Evolutionary conservation across 1,284 basidiomycete species (phyloP).

Genomic region (Meripilus lineatus): DNA sequence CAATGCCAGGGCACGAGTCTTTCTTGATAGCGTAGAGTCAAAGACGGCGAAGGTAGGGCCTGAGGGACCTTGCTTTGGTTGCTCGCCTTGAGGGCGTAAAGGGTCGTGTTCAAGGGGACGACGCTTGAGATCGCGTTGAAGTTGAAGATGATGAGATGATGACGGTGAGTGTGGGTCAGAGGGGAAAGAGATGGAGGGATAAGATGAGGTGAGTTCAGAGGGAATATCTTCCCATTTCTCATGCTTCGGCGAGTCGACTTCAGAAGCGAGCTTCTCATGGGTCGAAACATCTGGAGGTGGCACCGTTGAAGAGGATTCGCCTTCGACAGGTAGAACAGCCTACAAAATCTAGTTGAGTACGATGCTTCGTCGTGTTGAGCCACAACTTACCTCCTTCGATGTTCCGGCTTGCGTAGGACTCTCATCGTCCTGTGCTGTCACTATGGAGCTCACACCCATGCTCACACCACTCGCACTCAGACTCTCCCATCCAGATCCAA

Average conservation of each 20-base stretch:
- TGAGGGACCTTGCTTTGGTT: conserved; percentile 17
- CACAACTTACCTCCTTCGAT: too few species aligned
- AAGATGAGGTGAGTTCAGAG: conserved; percentile 62
- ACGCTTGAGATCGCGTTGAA: conserved; percentile 12
- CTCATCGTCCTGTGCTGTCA: too few species aligned
- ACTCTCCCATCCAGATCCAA: conserved; percentile 45
- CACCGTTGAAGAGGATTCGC: conserved; percentile 15
- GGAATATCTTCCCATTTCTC: conserved; percentile 66
- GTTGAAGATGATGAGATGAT: conserved; percentile 13
- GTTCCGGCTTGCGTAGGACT: too few species aligned
- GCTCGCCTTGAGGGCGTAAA: conserved; percentile 22
- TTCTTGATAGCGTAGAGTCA: conserved; percentile 58
- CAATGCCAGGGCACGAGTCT: conserved; percentile 67
- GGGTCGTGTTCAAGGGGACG: conserved; percentile 15
- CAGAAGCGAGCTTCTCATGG: conserved; percentile 20
- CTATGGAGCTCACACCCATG: too few species aligned
- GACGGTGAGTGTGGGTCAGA: conserved; percentile 43
- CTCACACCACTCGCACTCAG: conserved; percentile 30
- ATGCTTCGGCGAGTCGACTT: conserved; percentile 37
- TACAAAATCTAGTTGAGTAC: conserved; percentile 6
- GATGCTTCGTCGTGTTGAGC: conserved; percentile 21
- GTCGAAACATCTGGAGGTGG: conserved; percentile 12
- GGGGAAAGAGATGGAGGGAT: conserved; percentile 70
- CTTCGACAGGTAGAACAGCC: conserved; percentile 17
- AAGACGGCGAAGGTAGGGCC: conserved; percentile 78